Base-by-base conservation (phyloP, 495 filamentous ascomycete genomes). In the Evansstolkia leycettana region DNA sequence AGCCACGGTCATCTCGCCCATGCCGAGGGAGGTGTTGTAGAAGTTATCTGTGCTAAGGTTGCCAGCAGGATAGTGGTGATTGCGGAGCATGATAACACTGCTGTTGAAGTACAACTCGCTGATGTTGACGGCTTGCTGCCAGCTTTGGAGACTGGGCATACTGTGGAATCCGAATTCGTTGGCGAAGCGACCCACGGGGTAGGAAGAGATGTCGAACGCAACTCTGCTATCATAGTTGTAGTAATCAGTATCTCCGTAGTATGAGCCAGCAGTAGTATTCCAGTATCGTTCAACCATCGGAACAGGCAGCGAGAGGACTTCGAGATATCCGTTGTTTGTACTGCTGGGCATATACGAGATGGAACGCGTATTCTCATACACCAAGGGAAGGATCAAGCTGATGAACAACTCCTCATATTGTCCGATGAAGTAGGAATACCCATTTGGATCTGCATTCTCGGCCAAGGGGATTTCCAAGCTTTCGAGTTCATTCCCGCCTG, bases 241-340 rank as follows among this genome's bases (percentile, higher is more conserved):
- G 46, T 75, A 70, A 37, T 82, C 78, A 7, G 76, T 81, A 45
- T 82, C 72, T 8, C 75, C 75, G 45, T 82, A 80, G 24, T 79
- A 69, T 3, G 57, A 54, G 1, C 75, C 75, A 11, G 53, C 35
- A 0, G 70, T 73, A 3, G 55, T 46, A 43, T 82, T 78, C 28
- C 71, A 40, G 47, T 82, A 82, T 28, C 78, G 57, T 46, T 79
- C 64, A 0, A 61, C 62, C 48, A 81, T 73, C 1, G 77, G 76
- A 7, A 71, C 57, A 1, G 72, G 57, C 2, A 60, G 54, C 7
- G 67, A 71, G 36, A 76, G 67, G 37, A 82, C 56, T 1, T 49
- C 50, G 2, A 75, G 47, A 45, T 72, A 82, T 19, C 78, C 78
- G 42, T 80, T 75, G n/a, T 55, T 75, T 1, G 78, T 80, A 48